phyloP scores from a whole-genome alignment of 371 early-diverging fungal species.

The Rhizomucor miehei region DNA sequence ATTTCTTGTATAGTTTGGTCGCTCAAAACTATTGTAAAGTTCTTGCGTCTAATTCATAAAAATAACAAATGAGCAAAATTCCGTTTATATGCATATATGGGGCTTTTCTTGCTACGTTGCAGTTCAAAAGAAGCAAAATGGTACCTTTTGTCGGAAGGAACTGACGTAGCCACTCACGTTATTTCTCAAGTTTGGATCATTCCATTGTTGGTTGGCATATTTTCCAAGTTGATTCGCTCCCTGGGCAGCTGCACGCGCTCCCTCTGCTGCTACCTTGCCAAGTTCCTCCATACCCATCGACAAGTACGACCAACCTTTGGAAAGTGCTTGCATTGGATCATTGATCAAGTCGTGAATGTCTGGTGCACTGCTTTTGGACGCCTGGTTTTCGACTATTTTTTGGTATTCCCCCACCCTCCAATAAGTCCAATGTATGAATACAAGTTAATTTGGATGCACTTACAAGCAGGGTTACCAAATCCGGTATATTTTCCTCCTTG shows the following conservation, averaged over 20 bases:
- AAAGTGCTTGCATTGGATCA: slow-evolving; percentile 79
- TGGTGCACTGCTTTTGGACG: slow-evolving; percentile 22
- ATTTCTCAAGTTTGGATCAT: slow-evolving; percentile 83
- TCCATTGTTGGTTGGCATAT: slow-evolving; percentile 74
- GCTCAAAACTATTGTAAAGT: slow-evolving; percentile 17
- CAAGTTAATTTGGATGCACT: too few species aligned
- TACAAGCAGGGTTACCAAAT: slow-evolving; percentile 76
- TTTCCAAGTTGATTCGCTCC: slow-evolving; percentile 68
- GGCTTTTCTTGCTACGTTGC: slow-evolving; percentile 12
- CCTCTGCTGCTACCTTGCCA: slow-evolving; percentile 60
- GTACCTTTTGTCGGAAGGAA: slow-evolving; percentile 67
- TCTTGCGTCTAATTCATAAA: slow-evolving; percentile 12
- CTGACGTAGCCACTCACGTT: slow-evolving; percentile 70
- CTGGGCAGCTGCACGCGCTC: slow-evolving; percentile 71
- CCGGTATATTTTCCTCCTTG: slow-evolving; percentile 93
- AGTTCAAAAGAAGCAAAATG: slow-evolving; percentile 6
- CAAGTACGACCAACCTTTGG: slow-evolving; percentile 83
- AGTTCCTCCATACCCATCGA: slow-evolving; percentile 52
- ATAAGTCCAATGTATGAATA: too few species aligned
- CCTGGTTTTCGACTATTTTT: slow-evolving; percentile 30
- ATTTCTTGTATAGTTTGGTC: slow-evolving; percentile 14
- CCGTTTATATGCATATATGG: too few species aligned
- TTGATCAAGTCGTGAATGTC: slow-evolving; percentile 72
- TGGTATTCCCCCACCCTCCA: too few species aligned
- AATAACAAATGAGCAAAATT: not conserved